These are phyloP conservation scores for Trichoderma harzianum DNA, from an alignment of 2,329 filamentous ascomycete genomes.

Conservation along the genomic window DNA sequence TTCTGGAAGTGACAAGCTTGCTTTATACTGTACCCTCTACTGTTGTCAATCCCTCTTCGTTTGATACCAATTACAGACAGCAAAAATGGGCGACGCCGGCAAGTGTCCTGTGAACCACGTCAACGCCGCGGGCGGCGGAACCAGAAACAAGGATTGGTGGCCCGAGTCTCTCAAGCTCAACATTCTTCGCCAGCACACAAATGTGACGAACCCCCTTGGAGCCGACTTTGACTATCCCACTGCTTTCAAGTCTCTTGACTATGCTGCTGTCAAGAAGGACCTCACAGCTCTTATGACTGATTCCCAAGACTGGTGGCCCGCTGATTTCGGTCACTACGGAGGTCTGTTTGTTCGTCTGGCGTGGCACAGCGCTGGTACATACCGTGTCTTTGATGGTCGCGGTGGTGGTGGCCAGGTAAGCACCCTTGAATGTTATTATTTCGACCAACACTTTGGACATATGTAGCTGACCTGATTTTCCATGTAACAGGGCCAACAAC, in stretches of 20 bases:
- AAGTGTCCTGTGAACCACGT: slow-evolving; percentile 33
- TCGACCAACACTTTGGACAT: not conserved
- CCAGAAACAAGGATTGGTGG: slow-evolving; percentile 71
- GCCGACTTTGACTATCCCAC: slow-evolving; percentile 68
- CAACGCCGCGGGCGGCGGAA: slow-evolving; percentile 59
- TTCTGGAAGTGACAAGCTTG: not conserved
- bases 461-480: not conserved
- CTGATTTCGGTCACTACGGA: slow-evolving; percentile 78
- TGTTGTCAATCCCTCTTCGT: not conserved
- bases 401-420: slow-evolving; percentile 63
- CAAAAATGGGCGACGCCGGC: slow-evolving; percentile 15
- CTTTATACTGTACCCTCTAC: not conserved
- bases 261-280: slow-evolving; percentile 66
- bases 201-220: slow-evolving; percentile 59
- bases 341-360: slow-evolving; percentile 78
- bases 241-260: slow-evolving; percentile 64
- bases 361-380: slow-evolving; percentile 74
- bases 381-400: slow-evolving; percentile 67
- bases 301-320: slow-evolving; percentile 78
- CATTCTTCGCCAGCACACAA: slow-evolving; percentile 69
- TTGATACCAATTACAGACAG: not conserved
- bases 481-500: slow-evolving; percentile 49
- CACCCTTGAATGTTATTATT: not conserved
- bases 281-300: slow-evolving; percentile 69
- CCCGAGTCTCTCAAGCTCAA: slow-evolving; percentile 64